Percentiles rank a stretch among this genome's conserved stretches.
phyloP scores from a whole-genome alignment of 306 rosid genomes.

The Pterocarpus macrocarpus region DNA sequence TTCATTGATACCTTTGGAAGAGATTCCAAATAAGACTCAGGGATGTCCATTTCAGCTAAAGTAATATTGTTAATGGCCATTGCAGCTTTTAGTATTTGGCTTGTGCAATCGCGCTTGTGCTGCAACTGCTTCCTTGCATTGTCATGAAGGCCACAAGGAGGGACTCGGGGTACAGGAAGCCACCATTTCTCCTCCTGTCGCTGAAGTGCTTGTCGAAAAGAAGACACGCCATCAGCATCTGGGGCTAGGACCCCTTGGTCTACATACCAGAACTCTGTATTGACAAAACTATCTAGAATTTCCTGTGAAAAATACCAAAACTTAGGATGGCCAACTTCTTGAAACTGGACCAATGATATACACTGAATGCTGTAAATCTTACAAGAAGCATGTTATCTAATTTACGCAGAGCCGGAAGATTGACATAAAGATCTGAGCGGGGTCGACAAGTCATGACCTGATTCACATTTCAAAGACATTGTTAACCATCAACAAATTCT shows the following conservation, averaged over 20 bases:
- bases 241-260: conserved; percentile 87
- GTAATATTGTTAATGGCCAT: conserved; percentile 86
- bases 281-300: conserved; percentile 75
- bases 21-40: conserved; percentile 83
- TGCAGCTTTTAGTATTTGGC: conserved; percentile 89
- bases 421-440: conserved; percentile 88
- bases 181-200: conserved; percentile 98
- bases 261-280: conserved; percentile 92
- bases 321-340: conserved; percentile 44
- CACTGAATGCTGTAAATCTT: conserved; percentile 52
- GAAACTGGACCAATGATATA: conserved; percentile 24
- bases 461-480: conserved; percentile 45
- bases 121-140: conserved; percentile 78
- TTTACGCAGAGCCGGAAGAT: conserved; percentile 93
- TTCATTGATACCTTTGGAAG: conserved; percentile 79
- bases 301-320: conserved; percentile 61
- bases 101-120: conserved; percentile 89
- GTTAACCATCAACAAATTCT: conserved; percentile 4
- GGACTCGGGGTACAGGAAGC: conserved; percentile 95
- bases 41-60: conserved; percentile 87
- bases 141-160: conserved; percentile 83
- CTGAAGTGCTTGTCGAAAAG: conserved; percentile 76
- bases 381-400: conserved; percentile 98
- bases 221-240: conserved; percentile 74
- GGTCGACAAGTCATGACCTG: conserved; percentile 97